phyloP scores from a whole-genome alignment of 257 asterid genomes.

The Gardenia jasminoides region DNA sequence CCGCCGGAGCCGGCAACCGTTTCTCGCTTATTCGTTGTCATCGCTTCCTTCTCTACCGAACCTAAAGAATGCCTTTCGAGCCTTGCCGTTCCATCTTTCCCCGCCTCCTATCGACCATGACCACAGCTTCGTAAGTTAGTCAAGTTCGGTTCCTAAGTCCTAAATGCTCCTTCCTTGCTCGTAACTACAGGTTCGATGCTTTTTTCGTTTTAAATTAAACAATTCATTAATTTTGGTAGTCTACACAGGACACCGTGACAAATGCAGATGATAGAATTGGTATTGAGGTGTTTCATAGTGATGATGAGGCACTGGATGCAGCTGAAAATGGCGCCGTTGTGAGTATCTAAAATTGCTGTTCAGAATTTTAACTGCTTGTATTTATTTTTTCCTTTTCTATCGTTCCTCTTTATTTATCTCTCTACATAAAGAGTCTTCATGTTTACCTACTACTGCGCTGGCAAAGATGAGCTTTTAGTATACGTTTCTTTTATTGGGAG shows the following conservation, averaged over 20 bases:
- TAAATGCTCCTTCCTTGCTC: neutral
- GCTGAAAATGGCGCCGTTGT: conserved; percentile 65
- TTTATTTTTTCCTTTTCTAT: too few relatives aligned
- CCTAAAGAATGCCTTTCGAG: neutral
- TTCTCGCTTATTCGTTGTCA: neutral
- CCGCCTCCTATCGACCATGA: conserved; percentile 95
- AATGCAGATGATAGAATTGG: conserved; percentile 32
- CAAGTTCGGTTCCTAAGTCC: neutral
- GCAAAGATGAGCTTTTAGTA: neutral
- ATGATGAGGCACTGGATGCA: conserved; percentile 69
- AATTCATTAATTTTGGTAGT: neutral
- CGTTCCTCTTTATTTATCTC: too few relatives aligned
- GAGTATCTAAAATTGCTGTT: conserved; percentile 22
- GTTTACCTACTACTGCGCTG: too few relatives aligned
- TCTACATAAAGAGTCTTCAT: too few relatives aligned
- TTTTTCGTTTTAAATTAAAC: neutral
- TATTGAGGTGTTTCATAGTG: conserved; percentile 34
- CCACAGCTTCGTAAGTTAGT: conserved; percentile 44
- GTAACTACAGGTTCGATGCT: neutral
- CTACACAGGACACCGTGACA: conserved; percentile 45
- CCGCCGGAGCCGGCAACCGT: neutral
- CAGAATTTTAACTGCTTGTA: neutral
- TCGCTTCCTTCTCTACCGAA: neutral
- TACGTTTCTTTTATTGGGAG: neutral
- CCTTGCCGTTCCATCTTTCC: conserved; percentile 78